A percentile compares a stretch with the other conserved stretches of the same genome.
Evolutionary conservation across 2,329 filamentous ascomycete genomes (phyloP).

Genomic region (Pseudopyrenochaeta lycopersici): DNA sequence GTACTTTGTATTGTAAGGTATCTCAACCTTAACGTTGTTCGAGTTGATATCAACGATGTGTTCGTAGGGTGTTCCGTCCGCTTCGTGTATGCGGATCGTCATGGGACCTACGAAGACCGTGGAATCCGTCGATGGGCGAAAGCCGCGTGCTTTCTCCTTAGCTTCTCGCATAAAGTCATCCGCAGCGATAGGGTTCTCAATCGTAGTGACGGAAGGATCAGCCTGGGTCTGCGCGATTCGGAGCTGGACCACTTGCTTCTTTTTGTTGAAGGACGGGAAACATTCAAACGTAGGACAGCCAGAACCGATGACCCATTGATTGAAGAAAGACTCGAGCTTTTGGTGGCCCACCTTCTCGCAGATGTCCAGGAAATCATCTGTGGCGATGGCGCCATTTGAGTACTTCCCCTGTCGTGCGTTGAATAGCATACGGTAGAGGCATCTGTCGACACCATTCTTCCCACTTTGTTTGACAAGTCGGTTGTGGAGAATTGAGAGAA

Average conservation of each 20-base stretch:
- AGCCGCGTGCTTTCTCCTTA: slow-evolving; percentile 76
- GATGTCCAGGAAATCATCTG: slow-evolving; percentile 78
- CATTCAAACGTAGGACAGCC: slow-evolving; percentile 90
- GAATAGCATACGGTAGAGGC: slow-evolving; percentile 85
- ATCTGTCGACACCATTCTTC: slow-evolving; percentile 82
- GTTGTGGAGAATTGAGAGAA: slow-evolving; percentile 93
- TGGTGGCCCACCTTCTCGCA: slow-evolving; percentile 91
- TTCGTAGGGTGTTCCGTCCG: slow-evolving; percentile 96
- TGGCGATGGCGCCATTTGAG: slow-evolving; percentile 73
- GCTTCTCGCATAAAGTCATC: slow-evolving; percentile 84
- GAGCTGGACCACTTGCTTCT: slow-evolving; percentile 93
- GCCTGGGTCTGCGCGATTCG: slow-evolving; percentile 73
- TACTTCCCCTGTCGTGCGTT: slow-evolving; percentile 86
- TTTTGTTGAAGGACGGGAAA: slow-evolving; percentile 94
- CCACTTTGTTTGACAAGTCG: slow-evolving; percentile 88
- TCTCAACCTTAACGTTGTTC: slow-evolving; percentile 84
- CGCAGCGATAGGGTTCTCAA: slow-evolving; percentile 64
- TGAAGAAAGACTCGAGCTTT: slow-evolving; percentile 89
- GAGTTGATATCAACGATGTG: slow-evolving; percentile 97
- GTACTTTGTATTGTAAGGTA: slow-evolving; percentile 99
- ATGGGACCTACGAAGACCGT: slow-evolving; percentile 93
- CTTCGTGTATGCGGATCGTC: slow-evolving; percentile 97
- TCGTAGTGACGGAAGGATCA: slow-evolving; percentile 34
- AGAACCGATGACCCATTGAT: slow-evolving; percentile 88
- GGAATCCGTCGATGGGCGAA: slow-evolving; percentile 75